These are phyloP conservation scores for Saccharomyces hybrid DNA, from an alignment of 1,139 yeast genomes.

Conservation along the genomic window DNA sequence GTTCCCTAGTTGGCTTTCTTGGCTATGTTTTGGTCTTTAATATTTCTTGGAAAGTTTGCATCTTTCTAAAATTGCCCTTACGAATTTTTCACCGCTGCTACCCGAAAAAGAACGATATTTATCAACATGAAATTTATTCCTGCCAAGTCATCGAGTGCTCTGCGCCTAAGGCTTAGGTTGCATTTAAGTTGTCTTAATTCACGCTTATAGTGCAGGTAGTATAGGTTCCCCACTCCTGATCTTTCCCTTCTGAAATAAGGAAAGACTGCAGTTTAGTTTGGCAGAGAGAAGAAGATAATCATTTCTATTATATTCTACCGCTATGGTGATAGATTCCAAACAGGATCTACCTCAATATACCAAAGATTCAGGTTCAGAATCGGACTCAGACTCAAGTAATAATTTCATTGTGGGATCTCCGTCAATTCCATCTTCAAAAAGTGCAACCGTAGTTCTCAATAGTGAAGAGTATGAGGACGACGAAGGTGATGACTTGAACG, in stretches of 20 bases:
- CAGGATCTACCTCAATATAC: background rate
- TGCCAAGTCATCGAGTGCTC: background rate
- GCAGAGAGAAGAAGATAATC: background rate
- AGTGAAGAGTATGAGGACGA: constrained; percentile 9
- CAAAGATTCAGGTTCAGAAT: background rate
- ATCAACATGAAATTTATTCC: background rate
- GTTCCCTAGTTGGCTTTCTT: background rate
- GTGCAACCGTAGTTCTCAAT: constrained; percentile 4
- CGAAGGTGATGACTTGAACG: constrained; percentile 4
- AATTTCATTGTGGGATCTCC: background rate
- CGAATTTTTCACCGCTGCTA: background rate
- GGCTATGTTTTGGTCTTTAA: background rate
- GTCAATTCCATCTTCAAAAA: constrained; percentile 6
- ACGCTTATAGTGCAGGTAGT: background rate
- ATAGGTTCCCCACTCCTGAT: background rate
- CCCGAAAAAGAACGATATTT: background rate
- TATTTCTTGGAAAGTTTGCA: background rate
- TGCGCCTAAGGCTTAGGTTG: background rate
- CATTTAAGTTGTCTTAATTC: background rate
- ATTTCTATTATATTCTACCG: background rate
- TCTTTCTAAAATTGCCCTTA: background rate
- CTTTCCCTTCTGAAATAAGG: background rate
- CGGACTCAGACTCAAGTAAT: background rate
- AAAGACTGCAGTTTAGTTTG: background rate
- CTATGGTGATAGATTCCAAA: background rate